Base-by-base conservation (phyloP, 345 rosid genomes). In the Rhodamnia rubescens region DNA sequence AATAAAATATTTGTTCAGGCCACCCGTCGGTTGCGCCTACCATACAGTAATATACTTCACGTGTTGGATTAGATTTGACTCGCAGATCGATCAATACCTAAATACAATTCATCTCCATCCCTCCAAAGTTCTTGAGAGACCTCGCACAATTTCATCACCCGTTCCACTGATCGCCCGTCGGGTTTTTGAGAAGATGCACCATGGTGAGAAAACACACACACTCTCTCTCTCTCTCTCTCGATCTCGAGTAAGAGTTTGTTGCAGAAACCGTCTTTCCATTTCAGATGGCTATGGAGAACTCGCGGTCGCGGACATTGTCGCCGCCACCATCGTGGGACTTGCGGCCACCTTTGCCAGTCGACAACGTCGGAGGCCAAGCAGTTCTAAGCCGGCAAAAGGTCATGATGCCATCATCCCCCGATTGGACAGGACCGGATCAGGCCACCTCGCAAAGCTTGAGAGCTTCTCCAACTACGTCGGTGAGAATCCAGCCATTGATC, bases 401-500 rank as follows among this genome's bases (percentile, higher is more conserved):
- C 84, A 58, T 47, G 85, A 54, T 47, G 85, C 58, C 26, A 75
- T 95, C 75, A 29, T 90, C 14, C 98, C 98, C 16, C 82, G 57
- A 36, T 69, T 93, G 4, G 88, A 87, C 51, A 90, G 92, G 55
- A 85, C 91, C 40, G 93, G 87, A 52, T 94, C 96, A 12, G 93
- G 95, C 74, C 96, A 94, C 42, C 85, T 89, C 27, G 90, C 89
- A 40, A 90, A 90, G 86, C 90, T 95, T 21, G 99, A 96, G 87
- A 92, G 89, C 88, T 96, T 96, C 92, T 89, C 97, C 36, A 91
- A 94, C 85, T 96, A 92, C 86, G 94, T 96, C 86, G 99, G 98
- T 95, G 91, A 83, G 7, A 24, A 56, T 44, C 22, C 40, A 47
- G 24, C 21, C 14, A 47, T 24, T 2, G 26, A 29, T 61, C 74